Conservation (phyloP, 2,329 filamentous ascomycete species). For the Aspergillus awamori region DNA sequence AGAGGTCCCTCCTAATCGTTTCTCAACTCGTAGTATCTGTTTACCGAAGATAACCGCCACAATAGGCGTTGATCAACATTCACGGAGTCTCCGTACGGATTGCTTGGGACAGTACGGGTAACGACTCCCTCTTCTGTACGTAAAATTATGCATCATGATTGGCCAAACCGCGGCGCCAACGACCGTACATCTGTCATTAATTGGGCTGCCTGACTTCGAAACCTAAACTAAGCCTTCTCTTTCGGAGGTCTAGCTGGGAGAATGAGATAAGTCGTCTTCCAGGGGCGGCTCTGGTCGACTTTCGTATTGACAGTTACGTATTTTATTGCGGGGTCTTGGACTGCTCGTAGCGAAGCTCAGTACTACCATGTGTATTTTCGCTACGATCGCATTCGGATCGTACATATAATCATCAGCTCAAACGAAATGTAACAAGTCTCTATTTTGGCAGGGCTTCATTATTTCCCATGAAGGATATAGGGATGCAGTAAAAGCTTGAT, state of each 20-base stretch:
- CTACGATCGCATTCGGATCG: background rate
- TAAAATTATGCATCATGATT: background rate
- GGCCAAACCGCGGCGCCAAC: background rate
- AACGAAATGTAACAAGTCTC: background rate
- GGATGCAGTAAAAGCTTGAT: background rate
- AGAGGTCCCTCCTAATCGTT: background rate
- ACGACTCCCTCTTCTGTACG: background rate
- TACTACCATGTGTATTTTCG: background rate
- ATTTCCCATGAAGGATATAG: background rate
- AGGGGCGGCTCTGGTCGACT: background rate
- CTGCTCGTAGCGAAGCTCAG: background rate
- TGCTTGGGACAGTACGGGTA: background rate
- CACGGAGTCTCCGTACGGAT: background rate
- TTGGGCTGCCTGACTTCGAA: background rate
- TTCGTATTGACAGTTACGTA: background rate
- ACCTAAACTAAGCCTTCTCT: background rate
- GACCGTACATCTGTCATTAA: background rate
- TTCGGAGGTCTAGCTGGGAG: background rate
- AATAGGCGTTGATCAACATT: background rate
- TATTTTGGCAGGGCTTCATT: background rate
- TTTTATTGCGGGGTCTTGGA: background rate
- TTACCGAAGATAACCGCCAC: background rate
- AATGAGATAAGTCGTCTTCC: background rate
- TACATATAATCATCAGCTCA: background rate
- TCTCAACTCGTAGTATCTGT: too few species aligned